These are phyloP conservation scores for Silybum marianum DNA, from an alignment of 129 eudicot genomes.

Conservation along the genomic window DNA sequence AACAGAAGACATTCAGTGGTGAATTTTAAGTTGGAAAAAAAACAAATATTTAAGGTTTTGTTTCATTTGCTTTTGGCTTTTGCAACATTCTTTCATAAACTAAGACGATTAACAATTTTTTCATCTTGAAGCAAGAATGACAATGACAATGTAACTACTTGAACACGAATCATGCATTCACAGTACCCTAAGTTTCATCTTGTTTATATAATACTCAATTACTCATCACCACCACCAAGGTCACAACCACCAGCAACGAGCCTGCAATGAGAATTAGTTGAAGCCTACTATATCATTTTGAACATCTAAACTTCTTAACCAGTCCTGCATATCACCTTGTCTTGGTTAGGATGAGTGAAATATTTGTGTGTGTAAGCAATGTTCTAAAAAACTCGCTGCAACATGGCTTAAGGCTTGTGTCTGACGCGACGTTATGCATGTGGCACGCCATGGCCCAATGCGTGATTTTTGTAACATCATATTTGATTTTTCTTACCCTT, in stretches of 20 bases:
- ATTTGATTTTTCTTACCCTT: too few relatives aligned
- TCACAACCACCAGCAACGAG: neutral
- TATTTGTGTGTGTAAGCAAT: neutral
- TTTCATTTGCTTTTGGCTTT: conserved; percentile 1
- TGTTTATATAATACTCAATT: too few relatives aligned
- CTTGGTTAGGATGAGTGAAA: neutral
- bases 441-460: too few relatives aligned
- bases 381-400: too few relatives aligned
- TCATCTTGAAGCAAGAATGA: conserved; percentile 17
- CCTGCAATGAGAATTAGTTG: neutral
- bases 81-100: neutral
- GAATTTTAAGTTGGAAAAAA: neutral
- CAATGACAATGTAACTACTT: neutral
- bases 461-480: too few relatives aligned
- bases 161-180: neutral
- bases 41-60: neutral
- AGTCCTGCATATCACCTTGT: neutral
- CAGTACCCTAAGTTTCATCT: neutral
- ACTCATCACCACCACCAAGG: too few relatives aligned
- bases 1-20: conserved; percentile 24
- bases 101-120: neutral
- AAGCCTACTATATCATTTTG: neutral
- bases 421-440: too few relatives aligned
- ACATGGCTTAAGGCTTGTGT: too few relatives aligned
- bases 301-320: neutral